Percentiles rank a stretch among this genome's conserved stretches.
These are phyloP conservation scores for Dictyostelium citrinum DNA, from an alignment of 78 protist species.

Conservation along the genomic window DNA sequence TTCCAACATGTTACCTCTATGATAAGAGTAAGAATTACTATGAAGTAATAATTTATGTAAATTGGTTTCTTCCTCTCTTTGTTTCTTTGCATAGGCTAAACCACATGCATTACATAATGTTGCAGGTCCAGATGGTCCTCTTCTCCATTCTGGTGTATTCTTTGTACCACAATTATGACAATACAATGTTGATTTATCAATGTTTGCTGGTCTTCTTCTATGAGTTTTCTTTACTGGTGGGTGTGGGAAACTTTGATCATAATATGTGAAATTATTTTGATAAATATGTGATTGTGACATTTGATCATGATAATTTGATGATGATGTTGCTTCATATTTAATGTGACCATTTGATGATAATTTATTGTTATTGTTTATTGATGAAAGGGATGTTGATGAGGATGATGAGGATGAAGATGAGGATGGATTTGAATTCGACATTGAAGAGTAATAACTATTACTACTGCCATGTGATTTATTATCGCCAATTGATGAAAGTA, in stretches of 20 bases:
- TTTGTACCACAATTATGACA: constrained; percentile 73
- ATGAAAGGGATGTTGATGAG: background rate
- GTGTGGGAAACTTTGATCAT: constrained; percentile 33
- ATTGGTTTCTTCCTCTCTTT: constrained; percentile 71
- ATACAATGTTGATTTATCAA: constrained; percentile 64
- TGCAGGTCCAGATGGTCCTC: constrained; percentile 79
- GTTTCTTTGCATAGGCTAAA: constrained; percentile 72
- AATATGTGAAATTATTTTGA: constrained; percentile 32
- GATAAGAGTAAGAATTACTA: constrained; percentile 37
- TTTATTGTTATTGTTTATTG: background rate
- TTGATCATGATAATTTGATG: background rate
- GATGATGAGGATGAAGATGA: background rate
- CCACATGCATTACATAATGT: constrained; percentile 79
- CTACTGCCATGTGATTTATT: background rate
- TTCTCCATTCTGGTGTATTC: constrained; percentile 79
- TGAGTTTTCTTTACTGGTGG: constrained; percentile 53
- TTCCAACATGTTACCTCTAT: constrained; percentile 52
- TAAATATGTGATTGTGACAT: background rate
- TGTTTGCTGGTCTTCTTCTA: constrained; percentile 77
- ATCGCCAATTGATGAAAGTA: constrained; percentile 23
- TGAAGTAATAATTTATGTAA: constrained; percentile 36
- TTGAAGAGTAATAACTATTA: background rate
- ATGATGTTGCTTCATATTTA: background rate
- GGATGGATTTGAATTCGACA: background rate
- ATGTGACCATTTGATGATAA: background rate